These are phyloP conservation scores for Tulasnella calospora DNA, from an alignment of 768 basidiomycete species.

Conservation along the genomic window DNA sequence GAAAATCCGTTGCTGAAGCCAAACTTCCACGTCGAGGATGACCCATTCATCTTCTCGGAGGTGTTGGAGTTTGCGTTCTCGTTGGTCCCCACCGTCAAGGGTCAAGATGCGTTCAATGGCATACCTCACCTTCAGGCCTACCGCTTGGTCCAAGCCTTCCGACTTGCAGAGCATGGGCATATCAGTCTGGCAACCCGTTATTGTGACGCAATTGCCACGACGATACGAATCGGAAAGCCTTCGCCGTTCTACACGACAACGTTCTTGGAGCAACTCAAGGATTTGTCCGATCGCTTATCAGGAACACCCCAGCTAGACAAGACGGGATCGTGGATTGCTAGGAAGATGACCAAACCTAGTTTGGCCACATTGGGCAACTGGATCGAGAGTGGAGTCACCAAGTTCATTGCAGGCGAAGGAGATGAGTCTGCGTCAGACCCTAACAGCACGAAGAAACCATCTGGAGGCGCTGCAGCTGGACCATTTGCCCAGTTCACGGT, in stretches of 20 bases:
- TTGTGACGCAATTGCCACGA: conserved; percentile 76
- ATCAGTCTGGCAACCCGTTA: conserved; percentile 78
- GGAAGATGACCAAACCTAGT: conserved; percentile 85
- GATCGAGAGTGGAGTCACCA: conserved; percentile 87
- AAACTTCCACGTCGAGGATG: conserved; percentile 58
- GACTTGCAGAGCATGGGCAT: conserved; percentile 77
- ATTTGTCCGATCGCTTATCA: conserved; percentile 70
- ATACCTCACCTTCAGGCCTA: conserved; percentile 84
- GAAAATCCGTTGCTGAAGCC: conserved; percentile 51
- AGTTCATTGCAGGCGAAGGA: conserved; percentile 91
- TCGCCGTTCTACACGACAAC: conserved; percentile 63
- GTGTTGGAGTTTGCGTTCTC: conserved; percentile 87
- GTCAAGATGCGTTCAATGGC: conserved; percentile 79
- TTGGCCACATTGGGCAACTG: conserved; percentile 87
- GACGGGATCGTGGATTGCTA: conserved; percentile 75
- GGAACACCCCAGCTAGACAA: conserved; percentile 72
- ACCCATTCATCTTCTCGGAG: conserved; percentile 80
- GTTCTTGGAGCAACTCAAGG: conserved; percentile 69
- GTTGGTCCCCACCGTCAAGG: conserved; percentile 64
- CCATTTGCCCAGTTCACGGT: conserved; percentile 92
- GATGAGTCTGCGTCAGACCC: conserved; percentile 37
- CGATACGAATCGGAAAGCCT: conserved; percentile 45
- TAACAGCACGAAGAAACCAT: not conserved
- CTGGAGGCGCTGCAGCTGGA: conserved; percentile 51
- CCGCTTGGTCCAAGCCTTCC: conserved; percentile 69